These are phyloP conservation scores for Artomyces pyxidatus DNA, from an alignment of 768 basidiomycete genomes.

Conservation along the genomic window DNA sequence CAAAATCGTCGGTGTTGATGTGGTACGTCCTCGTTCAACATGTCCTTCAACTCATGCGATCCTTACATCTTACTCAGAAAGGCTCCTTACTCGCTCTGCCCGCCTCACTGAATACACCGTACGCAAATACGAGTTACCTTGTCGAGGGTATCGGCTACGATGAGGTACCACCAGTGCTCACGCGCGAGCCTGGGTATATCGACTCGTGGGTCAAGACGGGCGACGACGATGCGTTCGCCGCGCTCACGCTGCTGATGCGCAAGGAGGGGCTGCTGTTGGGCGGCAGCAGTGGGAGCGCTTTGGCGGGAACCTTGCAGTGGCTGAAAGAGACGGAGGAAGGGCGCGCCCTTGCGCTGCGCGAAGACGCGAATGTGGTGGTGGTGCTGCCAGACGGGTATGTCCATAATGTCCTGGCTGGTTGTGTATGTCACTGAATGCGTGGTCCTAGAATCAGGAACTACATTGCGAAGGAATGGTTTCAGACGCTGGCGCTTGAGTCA, in stretches of 20 bases:
- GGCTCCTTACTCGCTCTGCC: constrained; percentile 85
- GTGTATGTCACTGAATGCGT: not conserved
- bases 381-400: constrained; percentile 80
- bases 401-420: not conserved
- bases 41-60: not conserved
- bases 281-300: constrained; percentile 84
- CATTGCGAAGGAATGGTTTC: constrained; percentile 91
- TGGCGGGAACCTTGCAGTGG: constrained; percentile 73
- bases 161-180: constrained; percentile 82
- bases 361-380: constrained; percentile 82
- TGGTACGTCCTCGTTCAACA: constrained; percentile 48
- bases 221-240: constrained; percentile 74
- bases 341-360: constrained; percentile 46
- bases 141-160: constrained; percentile 98
- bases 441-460: constrained; percentile 75
- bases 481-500: constrained; percentile 52
- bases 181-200: constrained; percentile 51
- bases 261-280: constrained; percentile 87
- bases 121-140: constrained; percentile 48
- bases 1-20: constrained; percentile 80
- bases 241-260: constrained; percentile 69
- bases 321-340: constrained; percentile 61
- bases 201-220: constrained; percentile 78
- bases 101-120: constrained; percentile 48
- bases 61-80: constrained; percentile 34